Evolutionary conservation across 148 eudicot species (phyloP).

Genomic region (Limonium bicolor): DNA sequence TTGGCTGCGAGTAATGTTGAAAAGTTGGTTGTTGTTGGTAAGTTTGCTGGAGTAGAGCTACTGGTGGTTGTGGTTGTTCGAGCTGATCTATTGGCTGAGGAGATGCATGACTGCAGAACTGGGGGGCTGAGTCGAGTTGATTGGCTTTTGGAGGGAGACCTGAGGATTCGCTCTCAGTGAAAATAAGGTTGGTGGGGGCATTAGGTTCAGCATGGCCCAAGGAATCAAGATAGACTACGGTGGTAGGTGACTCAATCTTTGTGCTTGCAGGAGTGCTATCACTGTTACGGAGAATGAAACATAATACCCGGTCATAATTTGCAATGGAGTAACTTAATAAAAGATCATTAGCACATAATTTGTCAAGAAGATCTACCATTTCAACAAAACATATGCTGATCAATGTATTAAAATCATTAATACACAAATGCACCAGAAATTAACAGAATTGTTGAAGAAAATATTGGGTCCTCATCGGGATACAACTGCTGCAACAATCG

Average conservation of each 20-base stretch:
- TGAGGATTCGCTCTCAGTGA: slow-evolving; percentile 17
- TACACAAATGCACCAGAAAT: not conserved
- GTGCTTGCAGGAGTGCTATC: slow-evolving; percentile 43
- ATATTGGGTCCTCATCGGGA: not conserved
- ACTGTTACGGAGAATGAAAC: too few species aligned
- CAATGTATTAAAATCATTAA: not conserved
- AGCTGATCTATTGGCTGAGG: slow-evolving; percentile 31
- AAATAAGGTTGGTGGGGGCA: slow-evolving; percentile 14
- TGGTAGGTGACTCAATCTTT: slow-evolving; percentile 26
- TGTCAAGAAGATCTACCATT: too few species aligned
- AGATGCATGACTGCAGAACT: slow-evolving; percentile 29
- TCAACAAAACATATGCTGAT: too few species aligned
- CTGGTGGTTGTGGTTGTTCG: slow-evolving; percentile 33
- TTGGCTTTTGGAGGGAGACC: slow-evolving; percentile 26
- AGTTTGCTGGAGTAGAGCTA: slow-evolving; percentile 2
- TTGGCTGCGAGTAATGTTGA: slow-evolving; percentile 10
- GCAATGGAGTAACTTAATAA: not conserved
- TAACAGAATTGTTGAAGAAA: not conserved
- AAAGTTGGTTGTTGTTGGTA: slow-evolving; percentile 4
- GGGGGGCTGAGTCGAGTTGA: slow-evolving; percentile 22
- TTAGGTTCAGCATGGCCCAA: slow-evolving; percentile 15
- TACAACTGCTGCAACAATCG: too few species aligned
- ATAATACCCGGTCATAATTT: too few species aligned
- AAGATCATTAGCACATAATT: not conserved
- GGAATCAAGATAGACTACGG: slow-evolving; percentile 40